Base-by-base conservation (phyloP, 2,329 filamentous ascomycete species). In the Aureobasidium melanogenum region DNA sequence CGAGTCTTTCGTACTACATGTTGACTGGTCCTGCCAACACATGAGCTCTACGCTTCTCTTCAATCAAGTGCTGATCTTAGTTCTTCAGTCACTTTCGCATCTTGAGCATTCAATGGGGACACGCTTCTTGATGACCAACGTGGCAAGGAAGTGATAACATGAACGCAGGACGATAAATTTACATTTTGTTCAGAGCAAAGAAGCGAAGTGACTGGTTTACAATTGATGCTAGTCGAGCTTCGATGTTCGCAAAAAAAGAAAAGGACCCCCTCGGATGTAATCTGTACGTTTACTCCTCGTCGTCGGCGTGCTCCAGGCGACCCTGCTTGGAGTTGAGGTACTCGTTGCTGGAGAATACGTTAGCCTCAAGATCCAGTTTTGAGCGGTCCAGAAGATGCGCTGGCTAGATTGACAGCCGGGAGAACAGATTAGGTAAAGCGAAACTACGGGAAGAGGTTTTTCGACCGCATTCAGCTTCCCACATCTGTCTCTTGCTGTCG, bases 241-340 rank as follows among this genome's bases (percentile, higher is more conserved):
- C 41, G 54, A 30, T 30, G 39, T 50, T 36, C 24, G 32, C 22
- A 58, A 38, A 41, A 47, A 47, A 47, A 59, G 26, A 41, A 59
- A 38, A 41, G 36, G 14, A n/a, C n/a, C 28, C 54, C 41, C 54
- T 30, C 28, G 41, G 15, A 4, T 12, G 30, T 46, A 50, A 19
- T 59, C 22, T 50, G 50, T 59, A 24, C 56, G 24, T 64, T 52
- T 70, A 70, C 63, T 78, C 77, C 64, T 74, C 75, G 24, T 78
- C 79, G 22, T 78, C 79, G 61, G 66, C 76, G 64, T 75, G 80
- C 68, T 82, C 76, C 39, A 78, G 75, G 68, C 86, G 86, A 57
- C 88, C 88, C 61, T 81, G 79, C 83, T 91, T 91, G 69, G 87
- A 90, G 82, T 91, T 89, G 70, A 89, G 80, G 78, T 88, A 91